phyloP scores from a whole-genome alignment of 805 yeast species.

The Nakazawaea holstii region DNA sequence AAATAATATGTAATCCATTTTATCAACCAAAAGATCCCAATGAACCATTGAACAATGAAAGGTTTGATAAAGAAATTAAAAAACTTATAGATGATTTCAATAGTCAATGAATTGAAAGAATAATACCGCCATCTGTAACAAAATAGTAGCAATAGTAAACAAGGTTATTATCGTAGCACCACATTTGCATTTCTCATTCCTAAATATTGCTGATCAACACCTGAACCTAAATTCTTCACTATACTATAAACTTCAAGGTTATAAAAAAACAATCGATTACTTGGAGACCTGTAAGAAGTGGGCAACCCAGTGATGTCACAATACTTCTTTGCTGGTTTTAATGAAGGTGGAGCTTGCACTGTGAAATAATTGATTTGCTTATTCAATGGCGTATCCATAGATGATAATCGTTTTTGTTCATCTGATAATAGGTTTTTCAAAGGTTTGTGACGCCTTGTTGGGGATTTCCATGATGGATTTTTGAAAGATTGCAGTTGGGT shows the following conservation, averaged over 20 bases:
- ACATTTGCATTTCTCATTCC: constrained; percentile 86
- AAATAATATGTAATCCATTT: constrained; percentile 61
- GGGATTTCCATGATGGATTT: constrained; percentile 42
- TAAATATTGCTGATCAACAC: constrained; percentile 89
- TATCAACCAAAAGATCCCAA: constrained; percentile 26
- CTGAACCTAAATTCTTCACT: constrained; percentile 76
- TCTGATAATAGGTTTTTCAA: constrained; percentile 68
- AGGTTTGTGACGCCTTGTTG: constrained; percentile 66
- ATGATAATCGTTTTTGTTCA: constrained; percentile 60
- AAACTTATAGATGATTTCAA: constrained; percentile 1
- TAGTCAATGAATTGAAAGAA: constrained; percentile 4
- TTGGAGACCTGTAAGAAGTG: constrained; percentile 70
- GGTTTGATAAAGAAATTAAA: constrained; percentile 23
- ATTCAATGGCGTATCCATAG: constrained; percentile 28
- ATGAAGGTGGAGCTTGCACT: constrained; percentile 81
- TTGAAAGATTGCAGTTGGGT: constrained; percentile 53
- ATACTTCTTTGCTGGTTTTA: constrained; percentile 74
- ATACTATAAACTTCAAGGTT: constrained; percentile 79
- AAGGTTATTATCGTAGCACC: constrained; percentile 48
- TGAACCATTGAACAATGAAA: constrained; percentile 23
- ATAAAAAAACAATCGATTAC: constrained; percentile 70
- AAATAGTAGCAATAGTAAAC: too few species aligned
- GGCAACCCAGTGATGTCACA: constrained; percentile 92
- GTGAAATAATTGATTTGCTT: constrained; percentile 64
- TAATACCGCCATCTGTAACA: not conserved